Conservation (phyloP, 805 yeast species). For the Cyberlindnera veronae region DNA sequence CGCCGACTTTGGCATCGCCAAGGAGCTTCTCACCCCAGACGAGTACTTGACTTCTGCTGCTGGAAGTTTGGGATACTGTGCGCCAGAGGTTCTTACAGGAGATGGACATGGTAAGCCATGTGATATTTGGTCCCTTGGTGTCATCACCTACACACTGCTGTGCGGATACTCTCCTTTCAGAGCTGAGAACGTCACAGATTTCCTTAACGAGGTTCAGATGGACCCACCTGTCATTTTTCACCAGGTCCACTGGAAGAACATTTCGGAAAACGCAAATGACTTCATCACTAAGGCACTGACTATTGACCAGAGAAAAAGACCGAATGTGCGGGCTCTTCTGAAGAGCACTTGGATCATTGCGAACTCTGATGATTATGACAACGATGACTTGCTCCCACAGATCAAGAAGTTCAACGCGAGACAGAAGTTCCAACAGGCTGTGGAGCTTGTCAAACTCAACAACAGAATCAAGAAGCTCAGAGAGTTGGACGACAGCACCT, state of each 20-base stretch:
- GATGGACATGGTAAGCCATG: conserved; percentile 93
- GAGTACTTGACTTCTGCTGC: conserved; percentile 70
- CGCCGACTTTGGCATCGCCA: conserved; percentile 97
- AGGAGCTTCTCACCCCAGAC: conserved; percentile 55
- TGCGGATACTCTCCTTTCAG: conserved; percentile 93
- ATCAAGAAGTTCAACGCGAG: conserved; percentile 82
- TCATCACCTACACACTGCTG: conserved; percentile 81
- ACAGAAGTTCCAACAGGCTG: conserved; percentile 78
- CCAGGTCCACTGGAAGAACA: conserved; percentile 78
- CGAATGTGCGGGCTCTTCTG: conserved; percentile 62
- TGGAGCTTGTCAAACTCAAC: conserved; percentile 77
- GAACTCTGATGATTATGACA: conserved; percentile 40
- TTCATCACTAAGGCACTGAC: conserved; percentile 72
- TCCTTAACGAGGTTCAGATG: conserved; percentile 70
- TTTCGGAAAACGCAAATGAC: conserved; percentile 75
- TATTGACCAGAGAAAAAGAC: conserved; percentile 62
- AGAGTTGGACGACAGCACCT: conserved; percentile 52
- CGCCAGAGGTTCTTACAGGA: conserved; percentile 85
- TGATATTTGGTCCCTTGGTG: conserved; percentile 95
- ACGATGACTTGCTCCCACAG: conserved; percentile 71
- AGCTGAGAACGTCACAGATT: conserved; percentile 77
- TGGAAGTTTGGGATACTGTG: conserved; percentile 95
- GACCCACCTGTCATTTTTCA: conserved; percentile 82
- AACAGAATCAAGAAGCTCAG: conserved; percentile 74
- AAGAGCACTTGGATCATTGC: conserved; percentile 72